Conservation (phyloP, 2,329 filamentous ascomycete species). For the Colletotrichum trifolii region DNA sequence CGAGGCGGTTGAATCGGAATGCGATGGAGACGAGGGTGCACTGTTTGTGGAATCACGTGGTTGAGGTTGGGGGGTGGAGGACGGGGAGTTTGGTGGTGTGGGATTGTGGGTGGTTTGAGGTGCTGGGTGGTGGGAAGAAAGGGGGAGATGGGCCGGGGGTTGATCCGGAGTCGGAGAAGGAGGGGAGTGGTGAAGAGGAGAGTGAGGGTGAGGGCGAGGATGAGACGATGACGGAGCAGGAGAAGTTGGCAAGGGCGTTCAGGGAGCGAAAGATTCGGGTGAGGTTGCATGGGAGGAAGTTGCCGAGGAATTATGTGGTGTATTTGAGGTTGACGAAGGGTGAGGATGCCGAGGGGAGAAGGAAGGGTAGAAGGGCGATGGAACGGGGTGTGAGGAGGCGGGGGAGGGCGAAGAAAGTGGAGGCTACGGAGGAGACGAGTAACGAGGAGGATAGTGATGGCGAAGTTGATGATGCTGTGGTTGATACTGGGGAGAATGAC, state of each 20-base stretch:
- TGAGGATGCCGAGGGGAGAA: constrained; percentile 51
- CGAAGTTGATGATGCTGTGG: constrained; percentile 41
- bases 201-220: constrained; percentile 37
- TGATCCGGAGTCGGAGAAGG: constrained; percentile 43
- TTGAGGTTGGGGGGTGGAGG: constrained; percentile 64
- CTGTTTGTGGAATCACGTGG: constrained; percentile 71
- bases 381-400: constrained; percentile 8
- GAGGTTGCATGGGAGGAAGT: constrained; percentile 62
- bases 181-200: constrained; percentile 35
- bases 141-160: constrained; percentile 46
- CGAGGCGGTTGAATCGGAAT: constrained; percentile 63
- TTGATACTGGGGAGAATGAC: constrained; percentile 25
- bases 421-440: constrained; percentile 23
- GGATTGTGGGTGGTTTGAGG: constrained; percentile 69
- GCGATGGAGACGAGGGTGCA: constrained; percentile 72
- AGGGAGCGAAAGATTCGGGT: constrained; percentile 66
- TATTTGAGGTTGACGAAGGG: constrained; percentile 61
- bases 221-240: constrained; percentile 48
- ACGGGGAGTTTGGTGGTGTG: constrained; percentile 71
- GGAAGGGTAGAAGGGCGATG: constrained; percentile 39
- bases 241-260: constrained; percentile 64
- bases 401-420: background rate
- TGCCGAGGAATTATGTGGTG: constrained; percentile 65
- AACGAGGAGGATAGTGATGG: constrained; percentile 38
- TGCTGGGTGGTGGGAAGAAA: constrained; percentile 54